phyloP scores from a whole-genome alignment of 352 stramenopile genomes.

The Elongisporangium prolatum region DNA sequence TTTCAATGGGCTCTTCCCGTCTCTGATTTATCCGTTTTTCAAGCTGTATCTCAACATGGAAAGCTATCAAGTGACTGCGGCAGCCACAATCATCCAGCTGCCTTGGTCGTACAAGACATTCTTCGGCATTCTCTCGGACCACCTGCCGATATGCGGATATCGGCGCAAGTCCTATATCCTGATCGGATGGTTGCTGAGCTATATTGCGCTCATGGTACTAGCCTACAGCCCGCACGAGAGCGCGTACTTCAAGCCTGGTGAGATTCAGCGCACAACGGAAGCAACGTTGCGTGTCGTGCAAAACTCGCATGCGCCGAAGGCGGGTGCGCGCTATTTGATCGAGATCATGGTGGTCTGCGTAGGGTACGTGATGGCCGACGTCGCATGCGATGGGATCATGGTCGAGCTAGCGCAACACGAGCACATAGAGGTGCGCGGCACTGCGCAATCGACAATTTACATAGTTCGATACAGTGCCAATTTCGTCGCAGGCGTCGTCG shows the following conservation, averaged over 20 bases:
- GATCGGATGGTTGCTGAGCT: slow-evolving; percentile 55
- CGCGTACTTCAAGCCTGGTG: slow-evolving; percentile 44
- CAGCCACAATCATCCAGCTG: slow-evolving; percentile 48
- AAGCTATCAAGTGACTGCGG: slow-evolving; percentile 54
- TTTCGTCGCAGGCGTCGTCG: slow-evolving; percentile 32
- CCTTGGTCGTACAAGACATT: slow-evolving; percentile 80
- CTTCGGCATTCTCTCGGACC: slow-evolving; percentile 64
- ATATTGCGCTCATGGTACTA: slow-evolving; percentile 42
- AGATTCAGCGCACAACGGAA: slow-evolving; percentile 56
- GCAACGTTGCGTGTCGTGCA: slow-evolving; percentile 32
- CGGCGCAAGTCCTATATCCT: slow-evolving; percentile 73
- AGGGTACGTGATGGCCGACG: slow-evolving; percentile 63
- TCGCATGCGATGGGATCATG: slow-evolving; percentile 63
- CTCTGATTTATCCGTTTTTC: slow-evolving; percentile 71
- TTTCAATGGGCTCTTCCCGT: slow-evolving; percentile 55
- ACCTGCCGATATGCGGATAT: slow-evolving; percentile 55
- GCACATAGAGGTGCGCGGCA: slow-evolving; percentile 53
- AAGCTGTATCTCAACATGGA: slow-evolving; percentile 79
- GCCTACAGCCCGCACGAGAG: slow-evolving; percentile 41
- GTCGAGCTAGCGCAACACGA: slow-evolving; percentile 69
- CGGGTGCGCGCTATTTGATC: slow-evolving; percentile 48
- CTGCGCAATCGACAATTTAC: slow-evolving; percentile 61
- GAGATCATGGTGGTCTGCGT: slow-evolving; percentile 55
- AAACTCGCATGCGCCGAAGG: slow-evolving; percentile 36
- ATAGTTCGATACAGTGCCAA: slow-evolving; percentile 53